These are phyloP conservation scores for Cladorrhinum sp. DNA, from an alignment of 2,329 filamentous ascomycete species.

Conservation along the genomic window DNA sequence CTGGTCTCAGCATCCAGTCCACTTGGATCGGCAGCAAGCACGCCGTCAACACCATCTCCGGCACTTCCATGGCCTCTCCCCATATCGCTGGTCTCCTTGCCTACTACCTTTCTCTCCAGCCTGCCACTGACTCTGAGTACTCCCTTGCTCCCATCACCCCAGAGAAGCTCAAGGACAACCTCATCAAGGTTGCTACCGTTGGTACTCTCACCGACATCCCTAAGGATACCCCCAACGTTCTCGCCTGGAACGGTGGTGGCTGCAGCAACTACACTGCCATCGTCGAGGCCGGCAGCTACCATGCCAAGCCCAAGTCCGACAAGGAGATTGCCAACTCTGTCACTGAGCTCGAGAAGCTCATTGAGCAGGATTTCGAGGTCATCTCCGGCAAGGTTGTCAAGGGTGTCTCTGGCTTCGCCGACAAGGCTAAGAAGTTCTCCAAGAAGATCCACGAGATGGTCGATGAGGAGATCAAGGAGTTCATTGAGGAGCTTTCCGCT, in stretches of 20 bases:
- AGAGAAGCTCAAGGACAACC: constrained; percentile 85
- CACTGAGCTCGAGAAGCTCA: constrained; percentile 58
- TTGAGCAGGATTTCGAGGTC: constrained; percentile 59
- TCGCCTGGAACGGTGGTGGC: constrained; percentile 98
- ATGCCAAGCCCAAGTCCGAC: constrained; percentile 44
- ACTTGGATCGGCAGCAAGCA: constrained; percentile 98
- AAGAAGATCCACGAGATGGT: constrained; percentile 62
- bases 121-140: constrained; percentile 83
- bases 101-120: constrained; percentile 97
- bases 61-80: constrained; percentile 98
- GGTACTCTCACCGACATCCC: constrained; percentile 79
- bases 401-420: constrained; percentile 49
- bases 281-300: constrained; percentile 69
- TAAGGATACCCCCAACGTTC: constrained; percentile 82
- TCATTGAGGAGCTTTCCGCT: constrained; percentile 50
- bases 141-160: constrained; percentile 86
- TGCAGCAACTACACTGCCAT: constrained; percentile 87
- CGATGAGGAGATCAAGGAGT: constrained; percentile 59
- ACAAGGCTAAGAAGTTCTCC: constrained; percentile 59
- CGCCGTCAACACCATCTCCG: constrained; percentile 97
- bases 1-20: constrained; percentile 92
- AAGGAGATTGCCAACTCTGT: constrained; percentile 45
- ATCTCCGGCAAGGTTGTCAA: constrained; percentile 56
- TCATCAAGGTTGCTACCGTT: constrained; percentile 79
- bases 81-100: constrained; percentile 95